These are phyloP conservation scores for Jamesozyma gamospora DNA, from an alignment of 805 yeast genomes.

Conservation along the genomic window DNA sequence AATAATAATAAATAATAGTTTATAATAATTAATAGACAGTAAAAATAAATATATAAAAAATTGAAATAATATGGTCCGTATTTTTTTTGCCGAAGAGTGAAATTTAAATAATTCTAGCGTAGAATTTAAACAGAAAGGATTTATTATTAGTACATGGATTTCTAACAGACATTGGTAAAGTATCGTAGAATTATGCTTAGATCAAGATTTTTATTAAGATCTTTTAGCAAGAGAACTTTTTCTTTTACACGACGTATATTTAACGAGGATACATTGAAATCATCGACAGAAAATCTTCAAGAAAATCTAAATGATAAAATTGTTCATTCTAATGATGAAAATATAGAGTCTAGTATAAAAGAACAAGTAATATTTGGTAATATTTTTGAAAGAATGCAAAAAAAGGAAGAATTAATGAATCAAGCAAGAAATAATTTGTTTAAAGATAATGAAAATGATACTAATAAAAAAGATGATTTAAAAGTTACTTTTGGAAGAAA, in stretches of 20 bases:
- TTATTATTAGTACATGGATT: too few species aligned
- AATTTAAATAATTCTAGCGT: too few species aligned
- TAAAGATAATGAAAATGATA: background rate
- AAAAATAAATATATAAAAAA: background rate
- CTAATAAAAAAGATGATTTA: background rate
- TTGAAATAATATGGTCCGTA: too few species aligned
- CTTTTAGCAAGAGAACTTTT: background rate
- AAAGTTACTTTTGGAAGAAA: constrained; percentile 2
- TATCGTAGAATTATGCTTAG: too few species aligned
- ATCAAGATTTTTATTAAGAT: too few species aligned
- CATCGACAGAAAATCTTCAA: too few species aligned
- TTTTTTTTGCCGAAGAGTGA: too few species aligned
- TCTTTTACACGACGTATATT: background rate
- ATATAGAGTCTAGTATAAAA: constrained; percentile 15
- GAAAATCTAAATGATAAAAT: too few species aligned
- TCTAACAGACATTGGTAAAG: background rate
- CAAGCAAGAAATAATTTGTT: background rate
- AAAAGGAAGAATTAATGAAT: constrained; percentile 10
- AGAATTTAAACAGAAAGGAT: too few species aligned
- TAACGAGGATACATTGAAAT: background rate
- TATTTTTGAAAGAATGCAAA: constrained; percentile 19
- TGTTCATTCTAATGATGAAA: background rate
- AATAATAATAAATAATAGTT: background rate
- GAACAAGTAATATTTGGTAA: constrained; percentile 21
- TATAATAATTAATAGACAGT: background rate